Base-by-base conservation (phyloP, 805 yeast genomes). In the Nakazawaea anatomiae region DNA sequence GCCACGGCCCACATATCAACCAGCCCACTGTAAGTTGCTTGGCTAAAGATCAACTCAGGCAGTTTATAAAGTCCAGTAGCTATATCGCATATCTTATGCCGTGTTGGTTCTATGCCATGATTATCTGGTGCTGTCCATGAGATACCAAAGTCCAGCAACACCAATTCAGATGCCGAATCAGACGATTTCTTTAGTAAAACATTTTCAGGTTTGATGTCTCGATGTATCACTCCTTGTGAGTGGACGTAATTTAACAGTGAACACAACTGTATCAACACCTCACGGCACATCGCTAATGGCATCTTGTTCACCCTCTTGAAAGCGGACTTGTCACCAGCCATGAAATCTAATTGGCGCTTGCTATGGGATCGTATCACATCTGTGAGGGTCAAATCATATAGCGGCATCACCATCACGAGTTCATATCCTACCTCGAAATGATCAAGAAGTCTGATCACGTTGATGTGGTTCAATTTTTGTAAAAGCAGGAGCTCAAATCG, bases 151-250 rank as follows among this genome's bases (percentile, higher is more conserved):
- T 73, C 77, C 14, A 68, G 68, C n/a, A 73, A 60, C 2, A 69
- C 61, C 0, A 75, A 73, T 5, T 53, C n/a, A n/a, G n/a, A n/a
- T n/a, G n/a, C n/a, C n/a, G n/a, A n/a, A n/a, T n/a, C n/a, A n/a
- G n/a, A n/a, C n/a, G n/a, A n/a, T n/a, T n/a, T n/a, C n/a, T n/a
- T n/a, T n/a, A n/a, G 64, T 62, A 69, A 57, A 42, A 69, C 61
- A 46, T 87, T 87, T 60, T 85, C 90, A 0, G 92, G 92, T 58
- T 87, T 87, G 57, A 87, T 80, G 66, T 87, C 95, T 58, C 95
- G 69, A 63, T 87, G 94, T 18, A 69, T 68, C 18, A 69, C 84
- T 5, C 86, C 89, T 48, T 82, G 73, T 6, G 74, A 65, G 62
- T 94, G 97, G 49, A 87, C 74, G 60, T 80, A 86, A 38, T 70